Evolutionary conservation across 2,329 filamentous ascomycete species (phyloP).

Genomic region (Aspergillus hiratsukae): DNA sequence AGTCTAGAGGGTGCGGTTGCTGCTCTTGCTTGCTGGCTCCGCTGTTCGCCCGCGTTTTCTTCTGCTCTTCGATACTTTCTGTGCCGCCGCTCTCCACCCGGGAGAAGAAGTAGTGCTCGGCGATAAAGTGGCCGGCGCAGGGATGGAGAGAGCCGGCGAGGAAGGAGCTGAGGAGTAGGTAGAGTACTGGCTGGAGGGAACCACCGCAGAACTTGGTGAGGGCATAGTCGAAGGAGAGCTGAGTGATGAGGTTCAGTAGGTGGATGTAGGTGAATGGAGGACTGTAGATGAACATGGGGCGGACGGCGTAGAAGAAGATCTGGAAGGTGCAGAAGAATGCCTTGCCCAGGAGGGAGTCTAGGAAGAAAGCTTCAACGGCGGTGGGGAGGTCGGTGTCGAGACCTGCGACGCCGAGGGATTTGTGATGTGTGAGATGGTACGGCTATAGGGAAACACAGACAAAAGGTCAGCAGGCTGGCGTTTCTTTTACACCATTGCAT

Average conservation of each 20-base stretch:
- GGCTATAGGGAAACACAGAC: slow-evolving; percentile 49
- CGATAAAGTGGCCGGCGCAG: slow-evolving; percentile 95
- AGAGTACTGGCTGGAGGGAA: slow-evolving; percentile 61
- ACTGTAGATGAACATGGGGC: slow-evolving; percentile 90
- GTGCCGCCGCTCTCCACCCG: slow-evolving; percentile 34
- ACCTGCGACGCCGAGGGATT: slow-evolving; percentile 92
- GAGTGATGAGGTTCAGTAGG: slow-evolving; percentile 71
- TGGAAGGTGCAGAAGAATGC: slow-evolving; percentile 99
- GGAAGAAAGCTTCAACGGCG: slow-evolving; percentile 80
- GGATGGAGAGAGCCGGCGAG: slow-evolving; percentile 91
- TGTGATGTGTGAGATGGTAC: slow-evolving; percentile 98
- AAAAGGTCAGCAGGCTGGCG: background rate
- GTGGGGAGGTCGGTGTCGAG: slow-evolving; percentile 96
- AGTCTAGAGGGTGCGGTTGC: slow-evolving; percentile 51
- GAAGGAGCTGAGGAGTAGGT: slow-evolving; percentile 86
- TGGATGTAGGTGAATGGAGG: slow-evolving; percentile 84
- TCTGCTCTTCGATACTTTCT: slow-evolving; percentile 51
- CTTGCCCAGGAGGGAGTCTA: slow-evolving; percentile 90
- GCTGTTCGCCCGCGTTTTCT: slow-evolving; percentile 17
- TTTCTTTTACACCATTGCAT: background rate
- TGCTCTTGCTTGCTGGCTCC: slow-evolving; percentile 25
- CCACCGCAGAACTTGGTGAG: slow-evolving; percentile 59
- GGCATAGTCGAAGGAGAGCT: slow-evolving; percentile 71
- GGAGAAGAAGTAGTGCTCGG: slow-evolving; percentile 81
- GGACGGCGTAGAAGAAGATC: slow-evolving; percentile 96